Evolutionary conservation across 1,139 yeast species (phyloP).

Genomic region (Hemisphaericaspora lyxosophila): DNA sequence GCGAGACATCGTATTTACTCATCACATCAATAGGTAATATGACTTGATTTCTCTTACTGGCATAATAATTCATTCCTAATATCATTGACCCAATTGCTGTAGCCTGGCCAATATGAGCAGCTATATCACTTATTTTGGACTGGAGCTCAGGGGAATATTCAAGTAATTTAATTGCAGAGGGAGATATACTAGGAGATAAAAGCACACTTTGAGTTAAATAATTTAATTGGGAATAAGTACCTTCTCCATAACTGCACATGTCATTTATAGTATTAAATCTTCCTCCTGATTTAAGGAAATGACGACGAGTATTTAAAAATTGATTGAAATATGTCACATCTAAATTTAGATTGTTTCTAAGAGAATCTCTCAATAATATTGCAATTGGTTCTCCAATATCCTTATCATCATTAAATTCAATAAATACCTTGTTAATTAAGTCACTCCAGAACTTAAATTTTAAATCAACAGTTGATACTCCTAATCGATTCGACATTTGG

Average conservation of each 20-base stretch:
- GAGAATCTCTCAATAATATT: constrained; percentile 51
- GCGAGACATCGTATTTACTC: constrained; percentile 56
- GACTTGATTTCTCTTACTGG: constrained; percentile 48
- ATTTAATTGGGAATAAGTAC: constrained; percentile 71
- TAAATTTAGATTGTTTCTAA: constrained; percentile 50
- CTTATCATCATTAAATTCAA: constrained; percentile 24
- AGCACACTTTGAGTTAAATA: constrained; percentile 65
- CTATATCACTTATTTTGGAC: constrained; percentile 53
- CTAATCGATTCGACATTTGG: constrained; percentile 33
- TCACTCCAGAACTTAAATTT: constrained; percentile 67
- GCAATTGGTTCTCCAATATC: constrained; percentile 67
- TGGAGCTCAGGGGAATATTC: constrained; percentile 47
- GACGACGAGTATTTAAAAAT: constrained; percentile 60
- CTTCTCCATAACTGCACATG: constrained; percentile 79
- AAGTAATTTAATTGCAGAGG: constrained; percentile 52
- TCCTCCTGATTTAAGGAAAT: constrained; percentile 43
- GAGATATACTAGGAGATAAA: constrained; percentile 59
- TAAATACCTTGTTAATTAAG: constrained; percentile 41
- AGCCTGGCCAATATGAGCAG: constrained; percentile 85
- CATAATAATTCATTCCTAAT: constrained; percentile 61
- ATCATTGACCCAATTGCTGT: constrained; percentile 69
- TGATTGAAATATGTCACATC: constrained; percentile 58
- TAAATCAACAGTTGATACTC: constrained; percentile 49
- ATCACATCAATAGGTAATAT: constrained; percentile 65
- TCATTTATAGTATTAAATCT: constrained; percentile 53